phyloP scores from a whole-genome alignment of 805 yeast genomes.

The Zygosaccharomyces pseudorouxii region DNA sequence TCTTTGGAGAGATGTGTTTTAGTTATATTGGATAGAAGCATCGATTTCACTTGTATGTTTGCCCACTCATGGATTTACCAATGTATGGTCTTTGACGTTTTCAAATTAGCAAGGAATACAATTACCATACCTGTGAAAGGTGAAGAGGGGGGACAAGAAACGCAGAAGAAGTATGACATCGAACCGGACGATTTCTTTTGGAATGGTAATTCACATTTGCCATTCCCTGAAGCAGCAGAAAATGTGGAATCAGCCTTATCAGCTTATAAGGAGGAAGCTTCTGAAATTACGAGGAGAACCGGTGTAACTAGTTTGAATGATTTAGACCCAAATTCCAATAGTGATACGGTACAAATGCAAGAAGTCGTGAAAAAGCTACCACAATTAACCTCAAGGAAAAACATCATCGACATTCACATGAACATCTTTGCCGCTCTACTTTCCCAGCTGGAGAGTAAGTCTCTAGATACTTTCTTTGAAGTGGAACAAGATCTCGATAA shows the following conservation, averaged over 20 bases:
- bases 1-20: constrained; percentile 65
- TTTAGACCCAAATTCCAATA: constrained; percentile 50
- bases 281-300: constrained; percentile 73
- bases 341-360: constrained; percentile 64
- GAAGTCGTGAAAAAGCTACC: constrained; percentile 91
- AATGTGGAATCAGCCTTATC: constrained; percentile 82
- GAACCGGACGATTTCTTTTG: constrained; percentile 95
- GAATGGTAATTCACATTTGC: constrained; percentile 75
- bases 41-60: constrained; percentile 90
- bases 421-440: constrained; percentile 82
- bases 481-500: constrained; percentile 76
- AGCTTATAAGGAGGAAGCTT: constrained; percentile 80
- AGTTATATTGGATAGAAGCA: constrained; percentile 77
- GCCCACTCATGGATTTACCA: constrained; percentile 98
- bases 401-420: constrained; percentile 94
- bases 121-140: constrained; percentile 51
- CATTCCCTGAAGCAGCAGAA: constrained; percentile 99
- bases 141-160: constrained; percentile 35
- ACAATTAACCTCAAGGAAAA: constrained; percentile 81
- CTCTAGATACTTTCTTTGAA: constrained; percentile 86
- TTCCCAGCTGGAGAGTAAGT: constrained; percentile 78
- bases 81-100: constrained; percentile 91
- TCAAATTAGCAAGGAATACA: constrained; percentile 75
- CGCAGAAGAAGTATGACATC: constrained; percentile 67
- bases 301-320: constrained; percentile 68